Base-by-base conservation (phyloP, 169 alveolate genomes). In the Plasmodium vinckei region DNA sequence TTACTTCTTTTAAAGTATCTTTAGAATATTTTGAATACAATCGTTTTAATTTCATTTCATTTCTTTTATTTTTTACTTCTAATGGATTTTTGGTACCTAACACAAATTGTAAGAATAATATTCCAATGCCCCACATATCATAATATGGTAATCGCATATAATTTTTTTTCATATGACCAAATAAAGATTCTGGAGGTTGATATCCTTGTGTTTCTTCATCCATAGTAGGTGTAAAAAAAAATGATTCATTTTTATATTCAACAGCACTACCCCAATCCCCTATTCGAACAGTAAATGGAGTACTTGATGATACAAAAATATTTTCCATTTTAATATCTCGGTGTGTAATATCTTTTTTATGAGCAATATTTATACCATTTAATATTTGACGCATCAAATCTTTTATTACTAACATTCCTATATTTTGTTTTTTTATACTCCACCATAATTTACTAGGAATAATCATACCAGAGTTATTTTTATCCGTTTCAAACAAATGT, bases 231-330 rank as follows among this genome's bases (percentile, higher is more conserved):
- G 54, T 51, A 67, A 39, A 82, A 23, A 68, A 67, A 82, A 67
- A 67, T 1, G 53, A 42, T 2, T 65, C 72, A 67, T 67, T 82
- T 3, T 15, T 12, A 67, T 19, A 82, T 47, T 82, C 69, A 13
- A 82, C 84, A 1, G 90, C 90, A 82, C 90, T 82, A 42, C 90
- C 90, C 90, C 90, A 82, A 47, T 82, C 90, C 23, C 90, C 90
- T 17, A 82, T 47, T 15, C 90, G 90, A 53, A 82, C 90, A 17
- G 90, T 67, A 23, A 67, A 82, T 0, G 90, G 90, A 13, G 90
- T 82, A 33, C 42, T 82, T 46, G 90, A 19, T 0, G 90, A 82
- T 3, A 82, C 68, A 71, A 82, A 82, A 1, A 82, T 82, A 56
- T 82, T 82, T 56, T 82, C 90, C 90, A 82, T 82, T 82, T 82